phyloP scores from a whole-genome alignment of 2,329 filamentous ascomycete species.

The Fusarium vanettenii region DNA sequence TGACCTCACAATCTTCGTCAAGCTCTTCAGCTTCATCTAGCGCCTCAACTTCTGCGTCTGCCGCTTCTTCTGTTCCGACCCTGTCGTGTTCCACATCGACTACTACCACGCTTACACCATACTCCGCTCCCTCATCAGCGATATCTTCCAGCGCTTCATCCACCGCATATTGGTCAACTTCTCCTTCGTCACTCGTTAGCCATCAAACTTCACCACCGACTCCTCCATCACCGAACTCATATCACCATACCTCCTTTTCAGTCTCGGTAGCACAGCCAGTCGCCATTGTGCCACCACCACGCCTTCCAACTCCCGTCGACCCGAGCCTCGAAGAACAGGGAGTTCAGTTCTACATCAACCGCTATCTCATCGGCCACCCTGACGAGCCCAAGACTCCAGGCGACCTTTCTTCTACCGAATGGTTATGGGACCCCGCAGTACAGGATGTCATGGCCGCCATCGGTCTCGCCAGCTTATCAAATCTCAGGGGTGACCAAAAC shows the following conservation, averaged over 20 bases:
- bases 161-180: conserved; percentile 33
- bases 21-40: conserved; percentile 35
- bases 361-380: conserved; percentile 63
- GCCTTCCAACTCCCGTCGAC: conserved; percentile 48
- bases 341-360: conserved; percentile 62
- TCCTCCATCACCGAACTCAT: conserved; percentile 31
- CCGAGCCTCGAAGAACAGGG: conserved; percentile 59
- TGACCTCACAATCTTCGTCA: conserved; percentile 39
- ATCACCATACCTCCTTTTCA: conserved; percentile 4
- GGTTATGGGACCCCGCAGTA: conserved; percentile 54
- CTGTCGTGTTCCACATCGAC: conserved; percentile 21
- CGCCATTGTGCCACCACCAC: conserved; percentile 9
- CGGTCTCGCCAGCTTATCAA: conserved; percentile 68
- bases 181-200: conserved; percentile 24
- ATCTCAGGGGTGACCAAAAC: conserved; percentile 59
- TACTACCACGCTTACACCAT: conserved; percentile 27
- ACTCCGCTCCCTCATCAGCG: conserved; percentile 14
- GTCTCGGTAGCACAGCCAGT: neutral
- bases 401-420: conserved; percentile 51
- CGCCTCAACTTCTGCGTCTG: conserved; percentile 29
- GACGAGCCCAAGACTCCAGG: conserved; percentile 57
- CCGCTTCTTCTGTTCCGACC: conserved; percentile 17
- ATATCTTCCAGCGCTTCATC: conserved; percentile 32
- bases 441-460: conserved; percentile 66
- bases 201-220: conserved; percentile 29